These are phyloP conservation scores for Irpex sp. DNA, from an alignment of 1,284 basidiomycete genomes.

Conservation along the genomic window DNA sequence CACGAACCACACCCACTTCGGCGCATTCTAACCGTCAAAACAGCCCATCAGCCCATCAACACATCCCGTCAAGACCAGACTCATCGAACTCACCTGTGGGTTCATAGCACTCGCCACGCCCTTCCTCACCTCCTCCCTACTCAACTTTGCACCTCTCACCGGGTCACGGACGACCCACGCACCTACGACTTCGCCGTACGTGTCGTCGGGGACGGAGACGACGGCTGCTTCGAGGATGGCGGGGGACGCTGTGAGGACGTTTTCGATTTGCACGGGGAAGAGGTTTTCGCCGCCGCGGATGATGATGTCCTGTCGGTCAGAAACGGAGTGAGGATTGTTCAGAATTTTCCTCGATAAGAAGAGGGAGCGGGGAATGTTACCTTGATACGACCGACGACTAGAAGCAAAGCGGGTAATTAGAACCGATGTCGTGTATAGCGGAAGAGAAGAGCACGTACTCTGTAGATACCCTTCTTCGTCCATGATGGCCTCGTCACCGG, in stretches of 20 bases:
- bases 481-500: slow-evolving; percentile 80
- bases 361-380: slow-evolving; percentile 15
- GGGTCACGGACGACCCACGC: slow-evolving; percentile 63
- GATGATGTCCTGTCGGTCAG: slow-evolving; percentile 59
- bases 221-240: slow-evolving; percentile 72
- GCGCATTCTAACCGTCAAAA: slow-evolving; percentile 53
- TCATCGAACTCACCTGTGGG: slow-evolving; percentile 54
- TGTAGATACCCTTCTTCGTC: slow-evolving; percentile 80
- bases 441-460: slow-evolving; percentile 38
- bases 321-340: not conserved
- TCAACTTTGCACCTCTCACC: slow-evolving; percentile 29
- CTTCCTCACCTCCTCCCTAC: slow-evolving; percentile 48
- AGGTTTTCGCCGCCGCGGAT: slow-evolving; percentile 88
- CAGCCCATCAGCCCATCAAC: not conserved
- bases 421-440: not conserved
- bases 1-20: slow-evolving; percentile 81
- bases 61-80: not conserved
- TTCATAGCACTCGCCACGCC: slow-evolving; percentile 62
- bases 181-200: slow-evolving; percentile 77
- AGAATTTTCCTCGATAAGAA: slow-evolving; percentile 18
- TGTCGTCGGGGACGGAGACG: slow-evolving; percentile 68
- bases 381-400: slow-evolving; percentile 79
- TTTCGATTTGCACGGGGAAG: slow-evolving; percentile 85
- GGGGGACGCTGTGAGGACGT: slow-evolving; percentile 60
- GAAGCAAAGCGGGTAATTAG: slow-evolving; percentile 1